Evolutionary conservation across 2,329 filamentous ascomycete species (phyloP).

Genomic region (Colletotrichum limetticola): DNA sequence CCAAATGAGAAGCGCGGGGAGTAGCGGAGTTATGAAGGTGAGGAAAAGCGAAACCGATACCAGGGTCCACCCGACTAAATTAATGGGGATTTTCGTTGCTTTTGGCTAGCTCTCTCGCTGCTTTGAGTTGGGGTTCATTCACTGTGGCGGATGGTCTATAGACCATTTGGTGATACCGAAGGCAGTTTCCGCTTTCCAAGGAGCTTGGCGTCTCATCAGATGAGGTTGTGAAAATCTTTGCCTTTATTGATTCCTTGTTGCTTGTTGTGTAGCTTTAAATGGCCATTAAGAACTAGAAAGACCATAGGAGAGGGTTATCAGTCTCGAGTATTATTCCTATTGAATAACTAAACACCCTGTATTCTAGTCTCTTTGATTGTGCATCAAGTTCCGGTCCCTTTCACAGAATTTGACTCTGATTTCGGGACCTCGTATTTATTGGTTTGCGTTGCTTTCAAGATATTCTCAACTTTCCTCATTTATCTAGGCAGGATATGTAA

Average conservation of each 20-base stretch:
- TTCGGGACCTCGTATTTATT: not conserved
- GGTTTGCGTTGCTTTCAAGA: not conserved
- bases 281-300: no score
- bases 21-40: conserved; percentile 23
- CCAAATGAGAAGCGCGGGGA: not conserved
- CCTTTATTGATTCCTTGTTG: no score
- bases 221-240: no score
- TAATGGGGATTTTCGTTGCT: not conserved
- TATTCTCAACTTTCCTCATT: not conserved
- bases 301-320: no score
- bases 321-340: not conserved
- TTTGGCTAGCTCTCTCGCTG: conserved; percentile 8
- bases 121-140: not conserved
- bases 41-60: conserved; percentile 9
- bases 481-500: no score
- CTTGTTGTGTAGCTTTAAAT: no score
- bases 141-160: not conserved
- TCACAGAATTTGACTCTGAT: no score
- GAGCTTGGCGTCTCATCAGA: not conserved
- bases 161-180: not conserved
- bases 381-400: no score
- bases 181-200: not conserved
- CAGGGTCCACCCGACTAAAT: not conserved
- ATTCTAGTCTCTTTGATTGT: not conserved
- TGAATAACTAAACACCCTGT: not conserved